Percentiles rank a stretch among this genome's conserved stretches.
Evolutionary conservation across 2,329 filamentous ascomycete genomes (phyloP).

Genomic region (Alternaria metachromatica): DNA sequence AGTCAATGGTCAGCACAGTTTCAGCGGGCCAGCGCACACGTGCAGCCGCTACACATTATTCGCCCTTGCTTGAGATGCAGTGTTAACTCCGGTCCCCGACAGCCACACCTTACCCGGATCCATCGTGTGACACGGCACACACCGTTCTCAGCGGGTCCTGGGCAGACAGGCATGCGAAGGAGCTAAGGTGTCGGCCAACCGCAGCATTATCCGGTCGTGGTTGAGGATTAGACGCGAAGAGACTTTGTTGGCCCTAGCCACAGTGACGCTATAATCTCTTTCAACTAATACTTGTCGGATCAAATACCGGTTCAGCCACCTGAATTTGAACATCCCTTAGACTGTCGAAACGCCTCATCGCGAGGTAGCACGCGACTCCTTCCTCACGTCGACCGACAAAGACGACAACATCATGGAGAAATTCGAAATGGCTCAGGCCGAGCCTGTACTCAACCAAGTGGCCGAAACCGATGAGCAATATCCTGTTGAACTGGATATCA

Average conservation of each 20-base stretch:
- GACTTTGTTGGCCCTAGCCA: neutral
- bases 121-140: neutral
- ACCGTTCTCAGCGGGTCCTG: neutral
- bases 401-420: neutral
- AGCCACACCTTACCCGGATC: neutral
- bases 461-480: neutral
- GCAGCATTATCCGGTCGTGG: neutral
- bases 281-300: neutral
- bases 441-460: neutral
- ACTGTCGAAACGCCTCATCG: neutral
- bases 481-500: neutral
- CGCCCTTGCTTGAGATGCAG: neutral
- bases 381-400: neutral
- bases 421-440: neutral
- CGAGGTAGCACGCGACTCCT: neutral
- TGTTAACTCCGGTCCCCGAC: neutral
- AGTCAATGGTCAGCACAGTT: neutral
- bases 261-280: neutral
- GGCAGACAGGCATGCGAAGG: neutral
- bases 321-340: neutral
- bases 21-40: neutral
- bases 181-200: neutral
- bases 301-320: neutral
- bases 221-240: neutral
- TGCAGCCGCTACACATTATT: neutral